phyloP scores from a whole-genome alignment of 2,329 filamentous ascomycete genomes.

The Nemania sp. region DNA sequence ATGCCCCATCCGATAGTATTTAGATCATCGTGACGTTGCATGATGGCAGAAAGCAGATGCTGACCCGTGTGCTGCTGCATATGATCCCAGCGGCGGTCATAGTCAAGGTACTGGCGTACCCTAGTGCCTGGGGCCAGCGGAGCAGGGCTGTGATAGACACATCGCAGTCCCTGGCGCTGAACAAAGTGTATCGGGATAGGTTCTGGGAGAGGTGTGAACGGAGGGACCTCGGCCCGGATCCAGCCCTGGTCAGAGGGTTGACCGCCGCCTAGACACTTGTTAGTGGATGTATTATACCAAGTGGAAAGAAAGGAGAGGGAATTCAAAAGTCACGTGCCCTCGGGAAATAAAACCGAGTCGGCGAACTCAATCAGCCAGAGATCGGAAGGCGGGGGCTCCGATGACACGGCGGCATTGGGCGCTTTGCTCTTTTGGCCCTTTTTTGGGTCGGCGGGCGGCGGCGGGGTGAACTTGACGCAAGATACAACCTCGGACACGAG shows the following conservation, averaged over 20 bases:
- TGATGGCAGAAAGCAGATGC: constrained; percentile 5
- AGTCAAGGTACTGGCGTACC: neutral
- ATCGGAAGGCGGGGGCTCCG: neutral
- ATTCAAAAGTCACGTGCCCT: neutral
- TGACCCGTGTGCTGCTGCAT: constrained; percentile 5
- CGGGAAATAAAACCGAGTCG: constrained; percentile 3
- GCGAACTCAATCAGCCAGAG: neutral
- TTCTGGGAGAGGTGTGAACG: neutral
- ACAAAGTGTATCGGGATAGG: neutral
- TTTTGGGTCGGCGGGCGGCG: neutral
- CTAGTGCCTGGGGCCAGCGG: neutral
- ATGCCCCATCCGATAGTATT: constrained; percentile 1
- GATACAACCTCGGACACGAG: neutral
- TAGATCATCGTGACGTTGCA: neutral
- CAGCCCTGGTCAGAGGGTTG: neutral
- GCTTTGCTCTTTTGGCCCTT: neutral
- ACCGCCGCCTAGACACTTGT: neutral
- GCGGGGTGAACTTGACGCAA: neutral
- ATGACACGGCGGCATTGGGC: neutral
- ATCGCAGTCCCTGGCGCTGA: neutral
- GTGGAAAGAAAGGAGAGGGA: neutral
- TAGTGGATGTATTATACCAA: neutral
- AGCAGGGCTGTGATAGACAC: neutral
- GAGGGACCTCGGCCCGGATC: neutral
- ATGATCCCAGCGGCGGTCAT: neutral